Conservation (phyloP, 495 filamentous ascomycete species). For the Penicillium cataractarum region DNA sequence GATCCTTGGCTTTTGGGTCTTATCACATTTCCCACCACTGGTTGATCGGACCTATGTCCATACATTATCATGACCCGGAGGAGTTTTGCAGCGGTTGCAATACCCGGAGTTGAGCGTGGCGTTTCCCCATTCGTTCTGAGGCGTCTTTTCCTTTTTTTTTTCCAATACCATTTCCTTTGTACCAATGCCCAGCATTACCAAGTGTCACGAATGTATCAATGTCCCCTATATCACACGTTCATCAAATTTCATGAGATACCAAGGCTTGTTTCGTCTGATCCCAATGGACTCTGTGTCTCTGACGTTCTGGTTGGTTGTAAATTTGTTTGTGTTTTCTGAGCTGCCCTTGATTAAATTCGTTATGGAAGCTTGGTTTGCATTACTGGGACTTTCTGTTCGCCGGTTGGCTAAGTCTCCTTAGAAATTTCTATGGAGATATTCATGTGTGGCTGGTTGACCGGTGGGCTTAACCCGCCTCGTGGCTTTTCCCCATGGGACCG, state of each 20-base stretch:
- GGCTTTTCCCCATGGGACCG: too few species aligned
- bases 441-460: not conserved
- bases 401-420: not conserved
- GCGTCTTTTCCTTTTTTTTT: conserved; percentile 24
- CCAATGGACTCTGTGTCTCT: not conserved
- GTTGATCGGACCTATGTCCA: conserved; percentile 6
- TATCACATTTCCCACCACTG: not conserved
- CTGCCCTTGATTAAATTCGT: not conserved
- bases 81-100: conserved; percentile 26
- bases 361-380: not conserved
- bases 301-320: not conserved
- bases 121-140: conserved; percentile 31
- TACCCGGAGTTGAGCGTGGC: conserved; percentile 32
- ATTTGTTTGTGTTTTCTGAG: not conserved
- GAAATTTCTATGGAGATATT: not conserved
- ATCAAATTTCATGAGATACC: not conserved
- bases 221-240: not conserved
- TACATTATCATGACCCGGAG: conserved; percentile 27
- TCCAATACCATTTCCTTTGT: conserved; percentile 30
- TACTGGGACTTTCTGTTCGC: not conserved
- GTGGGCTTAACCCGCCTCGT: not conserved
- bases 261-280: not conserved
- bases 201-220: conserved; percentile 3
- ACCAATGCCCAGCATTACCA: too few species aligned
- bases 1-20: conserved; percentile 15